A percentile compares a stretch with the other conserved stretches of the same genome.
Conservation (phyloP, 371 early-diverging fungal genomes). For the Mortierella sp. region DNA sequence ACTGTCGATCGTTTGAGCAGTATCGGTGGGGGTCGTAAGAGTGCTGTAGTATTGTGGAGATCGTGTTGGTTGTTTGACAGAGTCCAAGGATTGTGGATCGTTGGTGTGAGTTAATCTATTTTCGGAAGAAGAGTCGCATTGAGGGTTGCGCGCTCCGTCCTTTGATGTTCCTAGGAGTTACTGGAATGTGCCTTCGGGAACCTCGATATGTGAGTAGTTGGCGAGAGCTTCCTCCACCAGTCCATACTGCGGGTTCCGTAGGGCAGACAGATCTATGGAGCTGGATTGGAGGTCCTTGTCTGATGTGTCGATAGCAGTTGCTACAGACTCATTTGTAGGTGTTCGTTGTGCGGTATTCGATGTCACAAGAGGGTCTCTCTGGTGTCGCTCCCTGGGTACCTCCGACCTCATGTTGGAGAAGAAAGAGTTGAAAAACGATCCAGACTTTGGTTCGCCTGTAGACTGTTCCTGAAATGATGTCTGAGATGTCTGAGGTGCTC, state of each 20-base stretch:
- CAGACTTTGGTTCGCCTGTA: neutral
- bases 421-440: neutral
- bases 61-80: neutral
- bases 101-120: no score
- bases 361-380: neutral
- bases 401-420: neutral
- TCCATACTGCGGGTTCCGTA: neutral
- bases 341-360: neutral
- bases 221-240: neutral
- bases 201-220: conserved; percentile 2
- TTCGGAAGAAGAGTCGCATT: neutral
- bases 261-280: neutral
- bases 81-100: no score
- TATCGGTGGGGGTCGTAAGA: neutral
- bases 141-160: neutral
- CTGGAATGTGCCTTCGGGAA: neutral
- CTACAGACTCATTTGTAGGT: neutral
- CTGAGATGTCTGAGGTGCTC: neutral
- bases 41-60: neutral
- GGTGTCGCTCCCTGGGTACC: neutral
- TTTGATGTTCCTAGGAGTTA: neutral
- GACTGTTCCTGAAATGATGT: neutral
- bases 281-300: neutral
- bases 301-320: neutral
- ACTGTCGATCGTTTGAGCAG: neutral